phyloP scores from a whole-genome alignment of 2,329 filamentous ascomycete genomes.

The Cladophialophora carrionii region DNA sequence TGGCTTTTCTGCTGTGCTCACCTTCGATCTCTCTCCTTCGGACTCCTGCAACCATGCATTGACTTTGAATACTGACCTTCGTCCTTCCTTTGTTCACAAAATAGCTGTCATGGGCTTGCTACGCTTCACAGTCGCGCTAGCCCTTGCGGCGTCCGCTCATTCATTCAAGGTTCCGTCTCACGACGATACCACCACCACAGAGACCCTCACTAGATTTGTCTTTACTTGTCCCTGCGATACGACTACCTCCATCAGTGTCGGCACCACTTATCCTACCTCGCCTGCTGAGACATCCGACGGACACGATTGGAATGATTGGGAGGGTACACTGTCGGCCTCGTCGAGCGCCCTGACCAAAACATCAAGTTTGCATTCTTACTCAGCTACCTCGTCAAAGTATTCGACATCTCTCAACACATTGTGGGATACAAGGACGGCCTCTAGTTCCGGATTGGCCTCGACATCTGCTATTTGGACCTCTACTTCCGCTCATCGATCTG shows the following conservation, averaged over 20 bases:
- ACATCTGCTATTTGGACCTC: conserved; percentile 9
- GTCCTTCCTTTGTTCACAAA: conserved; percentile 13
- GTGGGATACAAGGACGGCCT: background rate
- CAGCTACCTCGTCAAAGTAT: background rate
- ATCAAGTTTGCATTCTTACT: conserved; percentile 6
- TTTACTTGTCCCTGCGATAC: conserved; percentile 21
- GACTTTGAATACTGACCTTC: conserved; percentile 10
- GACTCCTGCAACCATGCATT: conserved; percentile 7
- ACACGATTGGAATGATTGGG: conserved; percentile 13
- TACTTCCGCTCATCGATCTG: background rate
- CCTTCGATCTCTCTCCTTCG: background rate
- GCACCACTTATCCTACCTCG: conserved; percentile 12
- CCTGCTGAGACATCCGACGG: conserved; percentile 3
- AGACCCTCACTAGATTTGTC: conserved; percentile 24
- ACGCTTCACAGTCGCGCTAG: conserved; percentile 10
- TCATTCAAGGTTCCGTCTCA: conserved; percentile 4
- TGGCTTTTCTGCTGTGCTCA: conserved; percentile 19
- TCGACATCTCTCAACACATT: background rate
- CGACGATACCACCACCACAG: conserved; percentile 14
- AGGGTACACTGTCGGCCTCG: background rate
- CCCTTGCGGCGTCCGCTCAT: conserved; percentile 19
- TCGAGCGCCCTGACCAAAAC: conserved; percentile 3
- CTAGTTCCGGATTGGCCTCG: background rate
- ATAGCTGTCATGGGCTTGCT: conserved; percentile 20
- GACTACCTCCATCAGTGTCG: conserved; percentile 14